A percentile compares a stretch with the other conserved stretches of the same genome.
These are phyloP conservation scores for Dipteronia sinensis DNA, from an alignment of 345 rosid genomes.

Conservation along the genomic window DNA sequence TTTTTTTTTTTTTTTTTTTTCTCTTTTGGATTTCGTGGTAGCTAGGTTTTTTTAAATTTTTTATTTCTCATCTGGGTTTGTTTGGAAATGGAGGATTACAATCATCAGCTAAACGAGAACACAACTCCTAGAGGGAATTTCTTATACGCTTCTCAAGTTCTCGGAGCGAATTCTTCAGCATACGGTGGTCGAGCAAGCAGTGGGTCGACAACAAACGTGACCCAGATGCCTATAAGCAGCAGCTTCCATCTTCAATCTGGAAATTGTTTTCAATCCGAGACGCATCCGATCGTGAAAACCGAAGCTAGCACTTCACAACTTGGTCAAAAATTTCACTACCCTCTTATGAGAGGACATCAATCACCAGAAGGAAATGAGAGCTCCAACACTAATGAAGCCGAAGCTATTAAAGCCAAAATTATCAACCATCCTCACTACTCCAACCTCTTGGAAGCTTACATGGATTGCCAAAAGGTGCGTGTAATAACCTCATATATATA, in stretches of 20 bases:
- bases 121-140: constrained; percentile 62
- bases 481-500: neutral
- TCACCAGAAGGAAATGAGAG: constrained; percentile 52
- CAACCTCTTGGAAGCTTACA: constrained; percentile 83
- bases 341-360: constrained; percentile 58
- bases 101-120: constrained; percentile 62
- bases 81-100: constrained; percentile 68
- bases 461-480: constrained; percentile 94
- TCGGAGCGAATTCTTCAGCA: constrained; percentile 52
- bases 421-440: constrained; percentile 91
- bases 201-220: constrained; percentile 28
- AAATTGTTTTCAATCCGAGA: constrained; percentile 58
- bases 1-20: constrained; percentile 7
- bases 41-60: constrained; percentile 18
- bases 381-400: constrained; percentile 42
- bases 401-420: constrained; percentile 92
- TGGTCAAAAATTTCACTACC: constrained; percentile 56
- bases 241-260: constrained; percentile 53
- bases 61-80: constrained; percentile 25
- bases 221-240: constrained; percentile 36
- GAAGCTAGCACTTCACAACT: constrained; percentile 63
- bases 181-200: constrained; percentile 49
- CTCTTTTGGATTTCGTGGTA: constrained; percentile 27
- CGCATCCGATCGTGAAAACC: constrained; percentile 66
- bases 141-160: constrained; percentile 60